A percentile compares a stretch with the other conserved stretches of the same genome.
Conservation (phyloP, 768 basidiomycete genomes). For the Lyophyllum shimeji region DNA sequence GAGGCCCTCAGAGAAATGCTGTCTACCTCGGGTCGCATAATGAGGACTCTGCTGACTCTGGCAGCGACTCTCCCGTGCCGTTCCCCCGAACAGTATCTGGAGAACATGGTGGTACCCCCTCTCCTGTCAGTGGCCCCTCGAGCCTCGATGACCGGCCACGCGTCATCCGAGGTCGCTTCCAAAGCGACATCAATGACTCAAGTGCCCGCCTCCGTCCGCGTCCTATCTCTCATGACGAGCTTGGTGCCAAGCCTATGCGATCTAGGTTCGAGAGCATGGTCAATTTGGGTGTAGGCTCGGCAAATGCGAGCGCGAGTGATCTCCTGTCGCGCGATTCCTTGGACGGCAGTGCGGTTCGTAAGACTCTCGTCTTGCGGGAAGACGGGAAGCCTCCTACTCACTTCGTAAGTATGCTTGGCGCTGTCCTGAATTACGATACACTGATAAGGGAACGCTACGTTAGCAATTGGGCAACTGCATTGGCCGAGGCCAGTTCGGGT, state of each 20-base stretch:
- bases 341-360: conserved; percentile 63
- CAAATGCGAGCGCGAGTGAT: conserved; percentile 64
- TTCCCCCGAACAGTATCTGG: conserved; percentile 64
- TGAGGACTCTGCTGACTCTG: conserved; percentile 32
- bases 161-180: conserved; percentile 62
- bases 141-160: conserved; percentile 36
- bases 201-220: conserved; percentile 51
- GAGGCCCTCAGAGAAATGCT: conserved; percentile 39
- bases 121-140: conserved; percentile 34
- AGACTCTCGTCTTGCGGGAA: conserved; percentile 76
- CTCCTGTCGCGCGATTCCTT: conserved; percentile 57
- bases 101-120: conserved; percentile 38
- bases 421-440: conserved; percentile 3
- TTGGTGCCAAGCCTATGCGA: conserved; percentile 50
- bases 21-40: conserved; percentile 42
- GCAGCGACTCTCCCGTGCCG: conserved; percentile 50
- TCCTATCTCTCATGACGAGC: conserved; percentile 70
- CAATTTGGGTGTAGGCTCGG: conserved; percentile 52
- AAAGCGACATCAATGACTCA: conserved; percentile 67
- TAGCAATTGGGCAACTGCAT: conserved; percentile 99
- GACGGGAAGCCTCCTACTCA: conserved; percentile 77
- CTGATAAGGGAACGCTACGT: conserved; percentile 13
- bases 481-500: conserved; percentile 94
- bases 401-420: conserved; percentile 59
- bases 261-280: conserved; percentile 76